Conservation (phyloP, 2,329 filamentous ascomycete species). For the Diaporthe sp. region DNA sequence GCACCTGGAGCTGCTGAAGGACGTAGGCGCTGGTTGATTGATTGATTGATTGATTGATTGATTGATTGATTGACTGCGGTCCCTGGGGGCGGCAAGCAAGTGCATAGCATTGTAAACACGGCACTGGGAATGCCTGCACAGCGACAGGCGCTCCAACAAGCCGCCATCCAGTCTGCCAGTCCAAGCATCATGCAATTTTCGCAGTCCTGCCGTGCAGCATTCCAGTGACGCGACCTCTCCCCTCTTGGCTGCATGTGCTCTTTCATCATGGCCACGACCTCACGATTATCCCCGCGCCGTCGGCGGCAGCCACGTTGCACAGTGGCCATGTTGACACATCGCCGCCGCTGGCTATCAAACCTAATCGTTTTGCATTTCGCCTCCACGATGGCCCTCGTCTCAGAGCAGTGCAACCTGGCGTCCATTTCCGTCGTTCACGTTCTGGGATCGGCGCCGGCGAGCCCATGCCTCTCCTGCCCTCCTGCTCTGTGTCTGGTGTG, state of each 20-base stretch:
- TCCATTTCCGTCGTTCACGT: constrained; percentile 19
- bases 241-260: constrained; percentile 32
- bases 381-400: constrained; percentile 32
- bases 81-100: neutral
- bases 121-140: constrained; percentile 6
- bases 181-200: constrained; percentile 21
- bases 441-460: constrained; percentile 15
- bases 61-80: neutral
- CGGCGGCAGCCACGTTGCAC: constrained; percentile 35
- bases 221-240: constrained; percentile 29
- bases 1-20: neutral
- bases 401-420: constrained; percentile 31
- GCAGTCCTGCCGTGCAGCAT: constrained; percentile 18
- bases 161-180: neutral
- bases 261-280: constrained; percentile 28
- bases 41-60: neutral
- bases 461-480: constrained; percentile 14
- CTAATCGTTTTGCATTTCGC: constrained; percentile 30
- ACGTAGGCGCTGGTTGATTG: neutral
- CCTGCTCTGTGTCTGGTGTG: neutral
- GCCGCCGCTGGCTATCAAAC: constrained; percentile 13
- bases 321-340: constrained; percentile 32
- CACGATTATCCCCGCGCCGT: constrained; percentile 23
- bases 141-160: constrained; percentile 1
- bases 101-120: constrained; percentile 16